These are phyloP conservation scores for Plasmodium vivax DNA, from an alignment of 169 alveolate species.

Conservation along the genomic window DNA sequence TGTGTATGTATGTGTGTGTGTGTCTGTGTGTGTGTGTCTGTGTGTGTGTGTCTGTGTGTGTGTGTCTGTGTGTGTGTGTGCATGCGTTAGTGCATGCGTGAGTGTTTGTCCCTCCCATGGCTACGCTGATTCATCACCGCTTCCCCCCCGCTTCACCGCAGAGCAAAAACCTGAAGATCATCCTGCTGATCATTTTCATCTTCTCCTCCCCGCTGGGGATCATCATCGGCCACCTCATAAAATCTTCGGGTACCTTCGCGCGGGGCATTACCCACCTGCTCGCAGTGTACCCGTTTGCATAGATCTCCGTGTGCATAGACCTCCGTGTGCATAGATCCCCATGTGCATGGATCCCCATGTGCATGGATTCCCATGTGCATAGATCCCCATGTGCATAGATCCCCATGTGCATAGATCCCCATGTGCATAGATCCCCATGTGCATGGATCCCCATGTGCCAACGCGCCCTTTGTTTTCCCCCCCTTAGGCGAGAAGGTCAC, in stretches of 20 bases:
- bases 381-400: neutral
- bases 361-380: too few species aligned
- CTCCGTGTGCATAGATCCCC: neutral
- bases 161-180: conserved; percentile 39
- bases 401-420: neutral
- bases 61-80: neutral
- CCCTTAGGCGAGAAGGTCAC: conserved; percentile 49
- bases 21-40: neutral
- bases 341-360: neutral
- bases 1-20: neutral
- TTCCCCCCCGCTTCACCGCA: neutral
- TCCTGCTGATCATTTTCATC: conserved; percentile 17
- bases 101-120: neutral
- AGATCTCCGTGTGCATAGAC: too few species aligned
- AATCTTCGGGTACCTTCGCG: conserved; percentile 15
- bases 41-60: neutral
- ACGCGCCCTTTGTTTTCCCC: neutral
- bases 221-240: conserved; percentile 25
- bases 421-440: neutral
- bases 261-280: neutral
- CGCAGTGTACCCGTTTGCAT: too few species aligned
- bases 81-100: too few species aligned
- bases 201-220: conserved; percentile 59
- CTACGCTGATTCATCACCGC: neutral
- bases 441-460: too few species aligned